Evolutionary conservation across 352 stramenopile genomes (phyloP).

Genomic region (Phytophthora rubi): DNA sequence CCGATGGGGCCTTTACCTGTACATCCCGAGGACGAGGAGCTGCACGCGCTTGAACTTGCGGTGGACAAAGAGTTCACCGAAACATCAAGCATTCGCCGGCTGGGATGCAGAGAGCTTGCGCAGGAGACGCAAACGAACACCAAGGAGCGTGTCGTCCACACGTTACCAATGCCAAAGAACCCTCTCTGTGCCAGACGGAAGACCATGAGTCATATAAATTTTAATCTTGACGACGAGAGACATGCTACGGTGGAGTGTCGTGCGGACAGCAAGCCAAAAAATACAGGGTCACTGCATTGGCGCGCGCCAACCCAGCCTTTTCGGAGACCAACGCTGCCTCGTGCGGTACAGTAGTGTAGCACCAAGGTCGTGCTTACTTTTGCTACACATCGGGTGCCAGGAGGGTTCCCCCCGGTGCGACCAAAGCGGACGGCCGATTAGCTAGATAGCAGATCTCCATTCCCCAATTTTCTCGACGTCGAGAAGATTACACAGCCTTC

Average conservation of each 20-base stretch:
- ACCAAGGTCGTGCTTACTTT: not conserved
- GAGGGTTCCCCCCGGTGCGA: not conserved
- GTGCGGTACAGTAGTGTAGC: not conserved
- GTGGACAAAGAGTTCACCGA: constrained; percentile 2
- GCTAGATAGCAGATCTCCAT: constrained; percentile 7
- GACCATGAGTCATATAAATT: constrained; percentile 1
- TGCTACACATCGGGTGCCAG: not conserved
- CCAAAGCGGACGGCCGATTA: not conserved
- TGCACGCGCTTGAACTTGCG: constrained; percentile 1
- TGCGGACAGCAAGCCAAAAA: constrained; percentile 14
- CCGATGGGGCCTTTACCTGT: not conserved
- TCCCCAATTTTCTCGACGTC: constrained; percentile 35
- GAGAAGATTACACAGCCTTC: constrained; percentile 37
- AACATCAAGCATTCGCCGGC: constrained; percentile 8
- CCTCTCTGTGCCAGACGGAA: not conserved
- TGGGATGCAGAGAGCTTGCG: constrained; percentile 11
- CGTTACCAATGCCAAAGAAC: constrained; percentile 3
- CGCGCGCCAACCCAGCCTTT: not conserved
- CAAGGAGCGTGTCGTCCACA: constrained; percentile 1
- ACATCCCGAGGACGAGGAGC: not conserved
- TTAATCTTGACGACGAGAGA: constrained; percentile 13
- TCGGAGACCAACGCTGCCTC: constrained; percentile 1
- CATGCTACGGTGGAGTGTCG: constrained; percentile 9
- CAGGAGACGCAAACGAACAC: not conserved
- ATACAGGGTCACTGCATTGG: not conserved